Percentiles rank a stretch among this genome's conserved stretches.
Conservation (phyloP, 257 asterid genomes). For the Phtheirospermum japonicum region DNA sequence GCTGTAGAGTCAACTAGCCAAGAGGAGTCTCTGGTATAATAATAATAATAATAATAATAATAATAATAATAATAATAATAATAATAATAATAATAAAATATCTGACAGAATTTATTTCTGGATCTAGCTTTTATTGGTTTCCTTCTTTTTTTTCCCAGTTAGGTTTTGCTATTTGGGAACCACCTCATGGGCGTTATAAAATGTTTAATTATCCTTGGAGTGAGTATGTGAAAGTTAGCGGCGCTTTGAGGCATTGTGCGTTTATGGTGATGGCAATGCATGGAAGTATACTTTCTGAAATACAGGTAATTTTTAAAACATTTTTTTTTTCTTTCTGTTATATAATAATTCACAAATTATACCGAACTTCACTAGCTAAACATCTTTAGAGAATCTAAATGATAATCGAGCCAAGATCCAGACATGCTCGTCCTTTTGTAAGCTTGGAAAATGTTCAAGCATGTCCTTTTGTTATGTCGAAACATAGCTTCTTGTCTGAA, state of each 20-base stretch:
- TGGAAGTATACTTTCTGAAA: slow-evolving; percentile 75
- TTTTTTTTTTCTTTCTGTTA: background rate
- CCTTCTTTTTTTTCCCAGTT: slow-evolving; percentile 36
- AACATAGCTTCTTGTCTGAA: no score
- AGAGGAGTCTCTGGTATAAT: slow-evolving; percentile 77
- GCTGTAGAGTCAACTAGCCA: slow-evolving; percentile 88
- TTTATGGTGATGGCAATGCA: slow-evolving; percentile 98
- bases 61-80: slow-evolving; percentile 13
- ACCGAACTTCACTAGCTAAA: background rate
- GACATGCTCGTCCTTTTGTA: background rate
- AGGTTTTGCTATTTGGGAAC: slow-evolving; percentile 93
- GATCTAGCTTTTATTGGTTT: background rate
- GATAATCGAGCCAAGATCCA: background rate
- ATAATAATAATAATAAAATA: background rate
- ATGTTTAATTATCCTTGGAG: slow-evolving; percentile 91
- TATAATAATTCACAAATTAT: background rate
- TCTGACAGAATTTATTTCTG: background rate
- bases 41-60: slow-evolving; percentile 4
- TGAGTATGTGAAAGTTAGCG: slow-evolving; percentile 84
- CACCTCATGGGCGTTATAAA: slow-evolving; percentile 95
- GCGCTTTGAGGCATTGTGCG: slow-evolving; percentile 91
- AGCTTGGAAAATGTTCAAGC: no score
- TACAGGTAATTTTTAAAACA: background rate
- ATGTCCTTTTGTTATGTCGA: no score
- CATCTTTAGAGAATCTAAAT: no score